Evolutionary conservation across 129 eudicot species (phyloP), one percentile per base, ranked within the genome.

Genomic region (Ambrosia trifida): DNA sequence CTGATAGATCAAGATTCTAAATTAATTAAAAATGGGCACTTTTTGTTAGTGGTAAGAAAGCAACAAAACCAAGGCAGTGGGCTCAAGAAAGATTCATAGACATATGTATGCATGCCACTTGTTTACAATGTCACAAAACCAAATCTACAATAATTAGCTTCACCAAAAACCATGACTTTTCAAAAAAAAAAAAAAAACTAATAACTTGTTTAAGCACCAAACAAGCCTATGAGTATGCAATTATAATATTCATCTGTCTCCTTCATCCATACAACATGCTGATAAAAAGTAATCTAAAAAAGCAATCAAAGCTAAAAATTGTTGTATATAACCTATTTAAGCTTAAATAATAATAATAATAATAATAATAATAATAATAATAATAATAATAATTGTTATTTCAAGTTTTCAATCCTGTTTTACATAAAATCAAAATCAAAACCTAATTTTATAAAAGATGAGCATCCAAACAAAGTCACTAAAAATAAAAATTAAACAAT

Each of bases 31-130:
- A 69, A 45, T 57, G 20, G 44, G 44, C 17, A 1, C n/a, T 45
- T 52, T 52, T 72, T 51, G 65, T 19, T 70, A 64, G 68, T 64
- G 68, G 75, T 53, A 61, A 66, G 63, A 44, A 38, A 64, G 76
- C 68, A 77, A 69, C 32, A 76, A 46, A 61, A 43, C 63, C 53
- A 60, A 47, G 58, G 72, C 69, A 78, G 58, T 53, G 77, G 80
- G 84, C 81, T 82, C 89, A 66, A 82, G 86, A 82, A 82, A 78
- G 89, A 85, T 85, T 64, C 72, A 82, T 51, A 51, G 43, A 62
- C 76, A 61, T 69, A 61, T 69, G 53, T 28, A 49, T 33, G 65
- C 73, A 76, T 76, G 24, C 63, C 52, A 60, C 17, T 40, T 50
- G 51, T 12, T 72, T 52, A 5, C 32, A 54, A 19, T 35, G 46